A percentile compares a stretch with the other conserved stretches of the same genome.
phyloP scores from a whole-genome alignment of 352 stramenopile species.

The Pythium phragmiticola region DNA sequence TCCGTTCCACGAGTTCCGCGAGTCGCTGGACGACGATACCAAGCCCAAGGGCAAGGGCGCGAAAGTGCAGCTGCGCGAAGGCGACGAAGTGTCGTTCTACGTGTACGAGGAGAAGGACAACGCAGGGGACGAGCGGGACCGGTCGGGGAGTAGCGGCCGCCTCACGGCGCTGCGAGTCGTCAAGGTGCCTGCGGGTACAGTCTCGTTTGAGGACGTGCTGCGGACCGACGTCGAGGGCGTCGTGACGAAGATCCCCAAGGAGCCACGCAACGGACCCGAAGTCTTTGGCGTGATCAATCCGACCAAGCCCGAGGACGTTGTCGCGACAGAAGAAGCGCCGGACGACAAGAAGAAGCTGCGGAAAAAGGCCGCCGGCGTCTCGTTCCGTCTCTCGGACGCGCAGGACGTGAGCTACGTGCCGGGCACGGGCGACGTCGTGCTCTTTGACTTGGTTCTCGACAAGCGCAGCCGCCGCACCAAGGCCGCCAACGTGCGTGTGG shows the following conservation, averaged over 20 bases:
- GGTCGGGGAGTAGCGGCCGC: slow-evolving; percentile 14
- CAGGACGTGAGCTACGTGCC: slow-evolving; percentile 68
- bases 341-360: slow-evolving; percentile 30
- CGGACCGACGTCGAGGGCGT: slow-evolving; percentile 54
- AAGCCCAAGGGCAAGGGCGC: slow-evolving; percentile 13
- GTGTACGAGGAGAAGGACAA: slow-evolving; percentile 70
- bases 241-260: slow-evolving; percentile 62
- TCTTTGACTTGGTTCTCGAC: slow-evolving; percentile 72
- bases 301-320: slow-evolving; percentile 12
- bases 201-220: slow-evolving; percentile 67
- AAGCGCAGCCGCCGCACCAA: slow-evolving; percentile 59
- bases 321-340: slow-evolving; percentile 6
- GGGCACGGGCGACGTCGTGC: slow-evolving; percentile 52
- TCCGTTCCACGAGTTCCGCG: slow-evolving; percentile 62
- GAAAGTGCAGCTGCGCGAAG: slow-evolving; percentile 39
- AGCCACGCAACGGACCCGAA: slow-evolving; percentile 58
- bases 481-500: slow-evolving; percentile 59
- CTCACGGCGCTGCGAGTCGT: slow-evolving; percentile 71
- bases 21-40: slow-evolving; percentile 26
- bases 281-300: slow-evolving; percentile 57
- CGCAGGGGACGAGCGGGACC: slow-evolving; percentile 21
- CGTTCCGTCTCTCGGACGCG: slow-evolving; percentile 59
- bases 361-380: slow-evolving; percentile 41
- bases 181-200: slow-evolving; percentile 49
- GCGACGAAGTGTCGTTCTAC: slow-evolving; percentile 79